Base-by-base conservation (phyloP, 164 flowering plant genomes). In the Vitis labrusca region DNA sequence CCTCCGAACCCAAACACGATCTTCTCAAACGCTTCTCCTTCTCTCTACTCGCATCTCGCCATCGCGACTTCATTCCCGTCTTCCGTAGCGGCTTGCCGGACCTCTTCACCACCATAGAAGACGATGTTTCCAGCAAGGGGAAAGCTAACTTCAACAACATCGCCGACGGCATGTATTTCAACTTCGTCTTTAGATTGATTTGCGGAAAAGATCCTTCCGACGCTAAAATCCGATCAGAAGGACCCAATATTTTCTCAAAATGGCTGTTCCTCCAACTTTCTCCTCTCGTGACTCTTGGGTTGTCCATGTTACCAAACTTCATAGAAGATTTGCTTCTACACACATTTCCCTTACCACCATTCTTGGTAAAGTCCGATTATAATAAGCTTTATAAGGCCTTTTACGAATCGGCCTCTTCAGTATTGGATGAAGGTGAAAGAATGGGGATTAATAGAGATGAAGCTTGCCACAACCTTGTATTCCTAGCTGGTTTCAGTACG, bases 401-500 rank as follows among this genome's bases (percentile, higher is more conserved):
- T 68, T 44, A 69, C 29, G 16, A 23, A 5, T 17, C 71, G 1
- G 74, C 72, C 0, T 1, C 27, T 3, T 1, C 55, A 1, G 1
- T 77, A 6, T 61, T 79, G 53, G 81, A 79, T 27, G 78, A 75
- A 57, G 81, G 80, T 2, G 80, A 77, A 68, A 61, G 63, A 29
- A 9, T 66, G 48, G 85, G 79, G 3, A 12, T 82, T 37, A n/a
- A 63, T 3, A 59, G 81, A 47, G 81, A 75, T 3, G 79, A 82
- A 56, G 83, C 83, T 8, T 72, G 73, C 51, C 77, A 82, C 61
- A 79, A 79, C 68, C 29, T 82, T 4, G 56, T 82, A 9, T 82
- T 80, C n/a, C 58, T 72, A 6, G 61, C 72, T 2, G 65, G 78
- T 29, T 75, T 82, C 54, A 82, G 76, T 60, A 52, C 81, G 0